Evolutionary conservation across 345 rosid genomes (phyloP).

Genomic region (Eutrema japonicum): DNA sequence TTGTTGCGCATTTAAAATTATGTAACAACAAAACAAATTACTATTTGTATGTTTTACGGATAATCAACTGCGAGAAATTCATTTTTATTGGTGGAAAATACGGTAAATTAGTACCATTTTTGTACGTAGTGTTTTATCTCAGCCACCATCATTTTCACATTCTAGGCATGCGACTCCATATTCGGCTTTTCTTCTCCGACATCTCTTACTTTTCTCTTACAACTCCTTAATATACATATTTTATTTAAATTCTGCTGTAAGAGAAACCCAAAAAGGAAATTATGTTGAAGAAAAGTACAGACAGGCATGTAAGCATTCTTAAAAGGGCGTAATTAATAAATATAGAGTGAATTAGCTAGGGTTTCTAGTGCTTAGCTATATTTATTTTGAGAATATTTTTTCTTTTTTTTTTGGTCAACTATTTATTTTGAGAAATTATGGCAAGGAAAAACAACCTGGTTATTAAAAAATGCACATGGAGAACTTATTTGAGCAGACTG

Average conservation of each 20-base stretch:
- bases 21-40: neutral
- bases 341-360: conserved; percentile 32
- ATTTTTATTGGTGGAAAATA: neutral
- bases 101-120: conserved; percentile 4
- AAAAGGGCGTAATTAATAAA: neutral
- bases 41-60: neutral
- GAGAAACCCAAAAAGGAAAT: conserved; percentile 9
- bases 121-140: neutral
- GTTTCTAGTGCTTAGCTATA: conserved; percentile 23
- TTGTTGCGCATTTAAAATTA: neutral
- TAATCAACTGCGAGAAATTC: neutral
- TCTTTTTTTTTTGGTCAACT: too few species aligned
- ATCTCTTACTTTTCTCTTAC: conserved; percentile 12
- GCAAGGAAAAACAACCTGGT: conserved; percentile 12
- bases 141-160: conserved; percentile 10
- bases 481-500: conserved; percentile 25
- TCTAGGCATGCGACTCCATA: conserved; percentile 10
- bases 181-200: conserved; percentile 4
- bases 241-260: neutral
- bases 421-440: neutral
- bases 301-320: conserved; percentile 24
- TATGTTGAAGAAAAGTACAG: conserved; percentile 9
- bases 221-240: neutral
- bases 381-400: too few species aligned
- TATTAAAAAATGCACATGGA: conserved; percentile 22